Conservation (phyloP, 345 rosid genomes). For the Gossypium raimondii region DNA sequence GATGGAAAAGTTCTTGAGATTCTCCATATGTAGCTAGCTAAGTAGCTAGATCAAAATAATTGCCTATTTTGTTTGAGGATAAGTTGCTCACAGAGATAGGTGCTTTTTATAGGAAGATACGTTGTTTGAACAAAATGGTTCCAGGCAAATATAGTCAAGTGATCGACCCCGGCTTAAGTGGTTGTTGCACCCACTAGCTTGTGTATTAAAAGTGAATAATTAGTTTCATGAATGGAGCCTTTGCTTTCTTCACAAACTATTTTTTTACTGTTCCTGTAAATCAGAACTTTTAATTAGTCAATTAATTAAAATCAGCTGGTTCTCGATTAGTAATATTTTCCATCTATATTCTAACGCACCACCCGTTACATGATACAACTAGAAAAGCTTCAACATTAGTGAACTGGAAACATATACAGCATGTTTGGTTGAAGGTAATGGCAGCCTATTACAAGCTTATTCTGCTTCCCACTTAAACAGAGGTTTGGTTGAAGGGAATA, state of each 20-base stretch:
- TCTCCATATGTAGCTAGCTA: constrained; percentile 18
- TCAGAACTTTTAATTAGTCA: no score
- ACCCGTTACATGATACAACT: not conserved
- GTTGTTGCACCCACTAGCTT: constrained; percentile 68
- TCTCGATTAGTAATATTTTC: no score
- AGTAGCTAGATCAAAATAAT: not conserved
- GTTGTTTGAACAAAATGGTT: not conserved
- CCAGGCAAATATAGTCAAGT: constrained; percentile 16
- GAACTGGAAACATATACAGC: not conserved
- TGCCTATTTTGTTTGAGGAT: not conserved
- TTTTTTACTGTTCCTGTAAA: no score
- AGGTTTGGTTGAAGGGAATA: no score
- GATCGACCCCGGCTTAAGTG: constrained; percentile 25
- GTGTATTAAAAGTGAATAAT: constrained; percentile 12
- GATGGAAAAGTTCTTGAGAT: constrained; percentile 3
- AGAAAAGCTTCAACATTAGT: not conserved
- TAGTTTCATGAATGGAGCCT: not conserved
- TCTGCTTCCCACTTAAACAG: no score
- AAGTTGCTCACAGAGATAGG: not conserved
- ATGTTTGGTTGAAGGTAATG: no score
- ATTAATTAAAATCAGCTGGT: no score
- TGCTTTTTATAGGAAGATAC: not conserved
- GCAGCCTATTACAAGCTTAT: no score
- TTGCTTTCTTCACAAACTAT: constrained; percentile 35
- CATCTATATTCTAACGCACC: no score